Conservation (phyloP, 176 grass and related monocot genomes). For the Avena eriantha region DNA sequence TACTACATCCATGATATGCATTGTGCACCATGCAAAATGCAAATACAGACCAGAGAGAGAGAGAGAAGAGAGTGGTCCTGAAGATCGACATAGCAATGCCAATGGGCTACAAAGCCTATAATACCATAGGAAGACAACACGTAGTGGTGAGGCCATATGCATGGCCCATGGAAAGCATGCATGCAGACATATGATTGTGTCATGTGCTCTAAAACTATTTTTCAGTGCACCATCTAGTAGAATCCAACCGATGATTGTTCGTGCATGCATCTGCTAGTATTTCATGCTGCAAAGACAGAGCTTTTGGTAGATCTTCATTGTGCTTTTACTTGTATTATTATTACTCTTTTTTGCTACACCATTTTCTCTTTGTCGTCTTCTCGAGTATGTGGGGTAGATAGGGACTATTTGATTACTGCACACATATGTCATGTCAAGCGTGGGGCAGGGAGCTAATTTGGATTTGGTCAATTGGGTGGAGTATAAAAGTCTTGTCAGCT, state of each 20-base stretch:
- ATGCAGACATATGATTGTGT: background rate
- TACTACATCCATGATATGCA: background rate
- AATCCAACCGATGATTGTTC: slow-evolving; percentile 11
- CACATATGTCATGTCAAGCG: background rate
- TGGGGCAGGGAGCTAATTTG: background rate
- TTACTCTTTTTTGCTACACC: no score
- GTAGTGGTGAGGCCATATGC: slow-evolving; percentile 9
- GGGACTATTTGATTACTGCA: background rate
- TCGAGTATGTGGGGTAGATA: no score
- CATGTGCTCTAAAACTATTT: background rate
- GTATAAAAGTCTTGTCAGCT: slow-evolving; percentile 4
- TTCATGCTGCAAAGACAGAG: background rate
- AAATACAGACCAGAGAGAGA: background rate
- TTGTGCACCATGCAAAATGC: background rate
- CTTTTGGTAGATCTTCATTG: background rate
- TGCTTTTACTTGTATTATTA: background rate
- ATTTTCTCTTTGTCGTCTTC: no score
- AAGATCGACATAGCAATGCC: background rate
- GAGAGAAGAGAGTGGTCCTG: slow-evolving; percentile 8
- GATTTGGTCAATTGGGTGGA: background rate
- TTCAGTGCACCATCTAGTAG: slow-evolving; percentile 27
- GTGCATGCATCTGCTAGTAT: background rate
- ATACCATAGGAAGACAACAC: slow-evolving; percentile 1
- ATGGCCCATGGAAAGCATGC: no score
- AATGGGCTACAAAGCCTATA: background rate